A percentile compares a stretch with the other conserved stretches of the same genome.
These are phyloP conservation scores for Vaccinium darrowii DNA, from an alignment of 148 eudicot species.

Conservation along the genomic window DNA sequence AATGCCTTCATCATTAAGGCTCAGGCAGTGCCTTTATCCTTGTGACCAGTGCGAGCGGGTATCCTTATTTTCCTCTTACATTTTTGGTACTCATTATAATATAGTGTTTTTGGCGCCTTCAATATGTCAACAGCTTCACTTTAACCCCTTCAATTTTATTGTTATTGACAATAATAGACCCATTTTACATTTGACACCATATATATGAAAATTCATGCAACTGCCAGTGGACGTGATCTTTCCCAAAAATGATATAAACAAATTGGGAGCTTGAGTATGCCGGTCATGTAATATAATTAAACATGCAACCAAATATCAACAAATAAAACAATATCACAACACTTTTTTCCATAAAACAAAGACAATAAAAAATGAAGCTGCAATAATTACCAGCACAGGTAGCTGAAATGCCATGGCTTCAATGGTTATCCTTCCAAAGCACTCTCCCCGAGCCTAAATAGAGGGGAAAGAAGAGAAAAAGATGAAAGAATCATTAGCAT, in stretches of 20 bases:
- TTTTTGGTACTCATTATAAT: background rate
- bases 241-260: background rate
- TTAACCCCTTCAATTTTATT: background rate
- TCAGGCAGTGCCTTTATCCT: background rate
- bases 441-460: slow-evolving; percentile 84
- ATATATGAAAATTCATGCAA: background rate
- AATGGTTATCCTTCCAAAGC: slow-evolving; percentile 97
- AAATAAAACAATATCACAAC: background rate
- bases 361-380: background rate
- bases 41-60: background rate
- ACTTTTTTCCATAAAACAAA: background rate
- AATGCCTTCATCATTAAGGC: background rate
- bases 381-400: slow-evolving; percentile 72
- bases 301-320: background rate
- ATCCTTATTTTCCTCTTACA: background rate
- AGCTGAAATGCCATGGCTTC: slow-evolving; percentile 99
- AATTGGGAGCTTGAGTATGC: background rate
- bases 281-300: background rate
- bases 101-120: background rate
- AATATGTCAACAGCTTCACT: background rate
- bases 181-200: background rate
- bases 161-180: background rate
- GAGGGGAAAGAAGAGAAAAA: background rate
- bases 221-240: background rate
- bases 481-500: background rate